A percentile compares a stretch with the other conserved stretches of the same genome.
Evolutionary conservation across 768 basidiomycete species (phyloP).

Genomic region (Crucibulum laeve): DNA sequence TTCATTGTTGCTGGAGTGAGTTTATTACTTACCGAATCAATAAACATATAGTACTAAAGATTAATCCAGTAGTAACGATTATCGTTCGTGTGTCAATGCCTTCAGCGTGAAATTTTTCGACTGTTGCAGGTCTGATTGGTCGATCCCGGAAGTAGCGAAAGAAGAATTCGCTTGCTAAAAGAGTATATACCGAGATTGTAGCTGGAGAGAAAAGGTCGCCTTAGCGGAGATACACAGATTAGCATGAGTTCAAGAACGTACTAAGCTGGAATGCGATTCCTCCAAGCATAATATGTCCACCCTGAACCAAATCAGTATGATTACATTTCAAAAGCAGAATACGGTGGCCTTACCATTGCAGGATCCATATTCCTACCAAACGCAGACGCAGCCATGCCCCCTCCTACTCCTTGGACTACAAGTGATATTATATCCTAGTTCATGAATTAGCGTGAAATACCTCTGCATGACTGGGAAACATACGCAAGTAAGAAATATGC

Average conservation of each 20-base stretch:
- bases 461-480: background rate
- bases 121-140: slow-evolving; percentile 14
- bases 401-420: slow-evolving; percentile 52
- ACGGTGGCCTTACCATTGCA: slow-evolving; percentile 3
- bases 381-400: slow-evolving; percentile 38
- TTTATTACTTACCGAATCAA: background rate
- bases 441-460: background rate
- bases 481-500: slow-evolving; percentile 35
- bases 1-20: background rate
- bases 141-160: slow-evolving; percentile 28
- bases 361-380: slow-evolving; percentile 9
- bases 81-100: background rate
- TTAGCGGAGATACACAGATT: background rate
- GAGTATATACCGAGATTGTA: slow-evolving; percentile 35
- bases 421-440: slow-evolving; percentile 44
- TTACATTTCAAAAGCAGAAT: background rate
- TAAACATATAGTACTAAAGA: background rate
- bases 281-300: slow-evolving; percentile 46
- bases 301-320: slow-evolving; percentile 19
- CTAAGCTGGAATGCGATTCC: slow-evolving; percentile 48
- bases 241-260: slow-evolving; percentile 4
- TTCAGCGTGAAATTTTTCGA: background rate
- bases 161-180: slow-evolving; percentile 41
- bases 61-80: background rate
- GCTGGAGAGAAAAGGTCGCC: slow-evolving; percentile 16